Conservation (phyloP, 2,329 filamentous ascomycete genomes). For the Teratosphaeria destructans region DNA sequence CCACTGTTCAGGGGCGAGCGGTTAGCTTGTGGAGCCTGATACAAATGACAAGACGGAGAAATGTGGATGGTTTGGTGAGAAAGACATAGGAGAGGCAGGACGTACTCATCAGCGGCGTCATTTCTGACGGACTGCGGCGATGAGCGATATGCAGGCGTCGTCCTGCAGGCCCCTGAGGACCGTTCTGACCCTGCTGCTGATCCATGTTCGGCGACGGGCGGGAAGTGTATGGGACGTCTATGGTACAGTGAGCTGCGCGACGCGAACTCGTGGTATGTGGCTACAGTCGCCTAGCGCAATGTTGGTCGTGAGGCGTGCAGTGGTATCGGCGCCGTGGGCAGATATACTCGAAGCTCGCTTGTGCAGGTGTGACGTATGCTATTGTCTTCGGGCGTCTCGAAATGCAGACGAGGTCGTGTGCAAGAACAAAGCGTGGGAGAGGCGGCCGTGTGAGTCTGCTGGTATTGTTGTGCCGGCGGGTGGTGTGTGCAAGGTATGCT, state of each 20-base stretch:
- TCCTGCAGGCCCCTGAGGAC: slow-evolving; percentile 59
- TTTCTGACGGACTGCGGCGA: slow-evolving; percentile 89
- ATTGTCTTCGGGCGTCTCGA: background rate
- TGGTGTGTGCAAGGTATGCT: background rate
- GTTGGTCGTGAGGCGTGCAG: background rate
- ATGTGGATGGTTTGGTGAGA: background rate
- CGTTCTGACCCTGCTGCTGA: slow-evolving; percentile 43
- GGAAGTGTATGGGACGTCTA: slow-evolving; percentile 1
- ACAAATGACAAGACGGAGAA: background rate
- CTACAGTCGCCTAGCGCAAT: background rate
- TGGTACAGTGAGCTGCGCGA: background rate
- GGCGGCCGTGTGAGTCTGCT: background rate
- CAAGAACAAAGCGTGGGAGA: background rate
- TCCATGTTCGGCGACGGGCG: slow-evolving; percentile 19
- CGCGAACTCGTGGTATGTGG: background rate
- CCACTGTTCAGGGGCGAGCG: slow-evolving; percentile 51
- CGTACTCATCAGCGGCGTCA: slow-evolving; percentile 96
- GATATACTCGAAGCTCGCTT: background rate
- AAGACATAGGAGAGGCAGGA: slow-evolving; percentile 23
- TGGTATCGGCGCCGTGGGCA: background rate
- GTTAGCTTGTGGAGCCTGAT: slow-evolving; percentile 19
- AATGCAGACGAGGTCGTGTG: background rate
- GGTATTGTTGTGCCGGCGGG: background rate
- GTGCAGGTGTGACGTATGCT: slow-evolving; percentile 17
- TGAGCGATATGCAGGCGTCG: slow-evolving; percentile 95